Evolutionary conservation across 1,284 basidiomycete genomes (phyloP).

Genomic region (Psilocybe mexicana): DNA sequence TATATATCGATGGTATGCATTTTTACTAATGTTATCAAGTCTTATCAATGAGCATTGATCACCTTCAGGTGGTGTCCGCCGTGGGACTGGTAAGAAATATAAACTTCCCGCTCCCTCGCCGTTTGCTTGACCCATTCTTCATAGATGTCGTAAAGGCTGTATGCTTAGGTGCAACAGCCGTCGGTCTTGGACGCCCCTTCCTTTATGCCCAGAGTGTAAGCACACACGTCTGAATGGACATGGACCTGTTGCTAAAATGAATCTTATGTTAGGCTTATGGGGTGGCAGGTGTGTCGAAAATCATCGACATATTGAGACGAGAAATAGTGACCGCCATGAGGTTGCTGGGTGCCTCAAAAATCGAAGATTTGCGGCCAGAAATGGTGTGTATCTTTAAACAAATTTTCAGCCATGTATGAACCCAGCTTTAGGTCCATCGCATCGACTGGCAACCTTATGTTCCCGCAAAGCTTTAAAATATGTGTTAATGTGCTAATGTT

Average conservation of each 20-base stretch:
- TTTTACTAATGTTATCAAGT: neutral
- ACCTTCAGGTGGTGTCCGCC: slow-evolving; percentile 63
- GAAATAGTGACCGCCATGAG: slow-evolving; percentile 85
- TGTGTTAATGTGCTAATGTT: slow-evolving; percentile 2
- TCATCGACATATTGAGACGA: slow-evolving; percentile 72
- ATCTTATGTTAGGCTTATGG: slow-evolving; percentile 69
- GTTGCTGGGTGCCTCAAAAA: slow-evolving; percentile 71
- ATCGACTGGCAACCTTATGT: slow-evolving; percentile 63
- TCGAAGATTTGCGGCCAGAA: slow-evolving; percentile 76
- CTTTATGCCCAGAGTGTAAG: slow-evolving; percentile 87
- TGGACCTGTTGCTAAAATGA: neutral
- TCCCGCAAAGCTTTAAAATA: slow-evolving; percentile 39
- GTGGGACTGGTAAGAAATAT: slow-evolving; percentile 70
- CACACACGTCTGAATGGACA: neutral
- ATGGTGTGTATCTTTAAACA: slow-evolving; percentile 53
- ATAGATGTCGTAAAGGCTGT: slow-evolving; percentile 87
- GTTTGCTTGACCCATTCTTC: neutral
- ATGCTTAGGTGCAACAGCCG: slow-evolving; percentile 87
- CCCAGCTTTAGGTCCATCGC: slow-evolving; percentile 51
- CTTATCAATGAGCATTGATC: neutral
- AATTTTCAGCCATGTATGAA: neutral
- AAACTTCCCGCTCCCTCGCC: neutral
- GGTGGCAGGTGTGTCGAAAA: slow-evolving; percentile 76
- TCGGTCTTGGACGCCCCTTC: slow-evolving; percentile 88
- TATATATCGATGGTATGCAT: slow-evolving; percentile 78